These are phyloP conservation scores for Paecilomyces niveus DNA, from an alignment of 2,329 filamentous ascomycete species.

Conservation along the genomic window DNA sequence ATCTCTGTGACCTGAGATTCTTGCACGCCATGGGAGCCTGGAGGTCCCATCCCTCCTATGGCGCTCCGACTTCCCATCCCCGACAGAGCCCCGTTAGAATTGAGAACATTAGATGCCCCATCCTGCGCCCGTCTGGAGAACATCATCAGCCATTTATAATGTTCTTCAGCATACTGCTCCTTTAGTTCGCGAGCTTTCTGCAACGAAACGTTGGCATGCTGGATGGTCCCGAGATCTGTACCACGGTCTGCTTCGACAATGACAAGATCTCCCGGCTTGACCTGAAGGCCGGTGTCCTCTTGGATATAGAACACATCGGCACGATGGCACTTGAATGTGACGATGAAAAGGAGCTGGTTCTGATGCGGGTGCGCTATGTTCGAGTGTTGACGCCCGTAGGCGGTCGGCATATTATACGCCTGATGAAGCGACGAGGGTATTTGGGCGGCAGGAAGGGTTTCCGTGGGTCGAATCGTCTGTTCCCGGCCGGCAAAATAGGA, in stretches of 20 bases:
- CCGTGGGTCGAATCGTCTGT: slow-evolving; percentile 24
- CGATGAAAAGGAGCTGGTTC: slow-evolving; percentile 58
- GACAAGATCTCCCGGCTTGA: slow-evolving; percentile 87
- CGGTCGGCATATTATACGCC: slow-evolving; percentile 30
- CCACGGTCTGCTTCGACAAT: slow-evolving; percentile 97
- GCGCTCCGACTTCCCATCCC: slow-evolving; percentile 61
- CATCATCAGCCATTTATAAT: slow-evolving; percentile 99
- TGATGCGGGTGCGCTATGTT: slow-evolving; percentile 30
- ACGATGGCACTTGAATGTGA: slow-evolving; percentile 92
- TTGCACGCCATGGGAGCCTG: slow-evolving; percentile 65
- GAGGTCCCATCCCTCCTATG: slow-evolving; percentile 70
- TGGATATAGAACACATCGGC: slow-evolving; percentile 97
- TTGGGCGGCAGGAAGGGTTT: slow-evolving; percentile 21
- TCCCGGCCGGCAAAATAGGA: slow-evolving; percentile 37
- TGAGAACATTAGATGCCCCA: slow-evolving; percentile 34
- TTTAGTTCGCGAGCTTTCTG: slow-evolving; percentile 82
- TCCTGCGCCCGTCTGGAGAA: slow-evolving; percentile 70
- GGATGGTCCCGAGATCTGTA: slow-evolving; percentile 89
- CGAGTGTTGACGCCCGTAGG: slow-evolving; percentile 32
- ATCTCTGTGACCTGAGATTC: slow-evolving; percentile 67
- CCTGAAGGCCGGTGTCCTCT: slow-evolving; percentile 84
- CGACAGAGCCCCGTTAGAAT: slow-evolving; percentile 51
- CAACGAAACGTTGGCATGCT: slow-evolving; percentile 79
- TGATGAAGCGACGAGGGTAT: slow-evolving; percentile 32
- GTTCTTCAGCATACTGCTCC: slow-evolving; percentile 86